phyloP scores from a whole-genome alignment of 345 rosid genomes.

The Erucastrum elatum region DNA sequence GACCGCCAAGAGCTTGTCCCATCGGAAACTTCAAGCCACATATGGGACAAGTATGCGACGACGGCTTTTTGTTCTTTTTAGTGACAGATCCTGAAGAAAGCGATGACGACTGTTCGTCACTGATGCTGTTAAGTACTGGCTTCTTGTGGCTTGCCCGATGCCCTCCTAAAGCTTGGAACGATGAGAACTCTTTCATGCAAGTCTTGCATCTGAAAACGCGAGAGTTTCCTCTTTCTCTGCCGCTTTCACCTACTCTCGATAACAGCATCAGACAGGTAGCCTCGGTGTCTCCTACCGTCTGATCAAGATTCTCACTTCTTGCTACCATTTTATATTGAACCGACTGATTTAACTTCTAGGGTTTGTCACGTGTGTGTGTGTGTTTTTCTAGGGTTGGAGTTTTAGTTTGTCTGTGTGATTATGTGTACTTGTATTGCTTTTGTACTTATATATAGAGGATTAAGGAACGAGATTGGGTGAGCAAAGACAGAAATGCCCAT shows the following conservation, averaged over 20 bases:
- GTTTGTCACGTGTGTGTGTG: background rate
- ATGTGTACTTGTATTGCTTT: background rate
- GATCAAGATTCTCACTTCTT: slow-evolving; percentile 16
- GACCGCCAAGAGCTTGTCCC: slow-evolving; percentile 92
- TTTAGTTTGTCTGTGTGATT: background rate
- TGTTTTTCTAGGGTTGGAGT: background rate
- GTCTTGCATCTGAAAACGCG: slow-evolving; percentile 64
- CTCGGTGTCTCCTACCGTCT: background rate
- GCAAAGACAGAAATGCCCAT: background rate
- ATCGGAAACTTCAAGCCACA: slow-evolving; percentile 64
- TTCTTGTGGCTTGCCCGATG: slow-evolving; percentile 80
- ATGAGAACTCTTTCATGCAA: slow-evolving; percentile 62
- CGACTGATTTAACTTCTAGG: slow-evolving; percentile 1
- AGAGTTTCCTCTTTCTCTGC: background rate
- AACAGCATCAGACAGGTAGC: slow-evolving; percentile 66
- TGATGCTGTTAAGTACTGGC: slow-evolving; percentile 34
- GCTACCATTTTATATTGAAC: slow-evolving; percentile 12
- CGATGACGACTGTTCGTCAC: slow-evolving; percentile 28
- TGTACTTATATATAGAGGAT: slow-evolving; percentile 1
- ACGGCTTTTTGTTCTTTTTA: slow-evolving; percentile 39
- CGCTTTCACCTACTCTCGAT: slow-evolving; percentile 48
- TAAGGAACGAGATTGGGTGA: background rate
- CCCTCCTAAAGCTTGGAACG: slow-evolving; percentile 92
- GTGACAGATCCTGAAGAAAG: background rate
- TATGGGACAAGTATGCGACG: slow-evolving; percentile 61